Percentiles rank a stretch among this genome's conserved stretches.
Evolutionary conservation across 805 yeast species (phyloP).

Genomic region (Osmozyma mogii): DNA sequence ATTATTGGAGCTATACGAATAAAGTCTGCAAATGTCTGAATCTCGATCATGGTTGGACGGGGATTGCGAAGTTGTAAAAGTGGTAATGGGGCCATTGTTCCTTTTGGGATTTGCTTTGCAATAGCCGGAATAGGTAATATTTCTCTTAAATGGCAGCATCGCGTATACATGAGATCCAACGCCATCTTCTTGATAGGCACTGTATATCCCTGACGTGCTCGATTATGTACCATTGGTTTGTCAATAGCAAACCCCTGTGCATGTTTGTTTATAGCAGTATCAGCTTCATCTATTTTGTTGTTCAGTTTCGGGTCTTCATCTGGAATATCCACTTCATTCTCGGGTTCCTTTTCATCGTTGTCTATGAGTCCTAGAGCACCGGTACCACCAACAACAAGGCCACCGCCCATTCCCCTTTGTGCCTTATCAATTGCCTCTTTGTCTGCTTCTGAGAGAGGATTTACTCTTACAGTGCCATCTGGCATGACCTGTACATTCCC

Average conservation of each 20-base stretch:
- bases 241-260: constrained; percentile 22
- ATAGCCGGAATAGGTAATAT: constrained; percentile 90
- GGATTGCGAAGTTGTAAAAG: constrained; percentile 72
- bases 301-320: constrained; percentile 3
- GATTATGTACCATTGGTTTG: constrained; percentile 21
- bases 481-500: constrained; percentile 60
- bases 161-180: constrained; percentile 72
- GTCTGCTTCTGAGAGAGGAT: constrained; percentile 49
- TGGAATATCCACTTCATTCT: constrained; percentile 1
- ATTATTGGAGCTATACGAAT: constrained; percentile 77
- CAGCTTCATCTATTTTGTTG: constrained; percentile 15
- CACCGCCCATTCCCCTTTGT: constrained; percentile 43
- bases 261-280: constrained; percentile 15
- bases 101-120: constrained; percentile 70
- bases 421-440: constrained; percentile 33
- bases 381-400: constrained; percentile 74
- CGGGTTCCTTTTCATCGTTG: constrained; percentile 4
- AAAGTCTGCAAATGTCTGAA: constrained; percentile 83
- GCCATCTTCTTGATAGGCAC: constrained; percentile 37
- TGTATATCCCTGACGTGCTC: constrained; percentile 13
- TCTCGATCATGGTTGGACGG: constrained; percentile 82
- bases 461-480: constrained; percentile 47
- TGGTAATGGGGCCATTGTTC: constrained; percentile 68
- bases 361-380: constrained; percentile 48
- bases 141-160: constrained; percentile 90